Conservation (phyloP, 1,284 basidiomycete species). For the Coniferiporia sulphurascens region DNA sequence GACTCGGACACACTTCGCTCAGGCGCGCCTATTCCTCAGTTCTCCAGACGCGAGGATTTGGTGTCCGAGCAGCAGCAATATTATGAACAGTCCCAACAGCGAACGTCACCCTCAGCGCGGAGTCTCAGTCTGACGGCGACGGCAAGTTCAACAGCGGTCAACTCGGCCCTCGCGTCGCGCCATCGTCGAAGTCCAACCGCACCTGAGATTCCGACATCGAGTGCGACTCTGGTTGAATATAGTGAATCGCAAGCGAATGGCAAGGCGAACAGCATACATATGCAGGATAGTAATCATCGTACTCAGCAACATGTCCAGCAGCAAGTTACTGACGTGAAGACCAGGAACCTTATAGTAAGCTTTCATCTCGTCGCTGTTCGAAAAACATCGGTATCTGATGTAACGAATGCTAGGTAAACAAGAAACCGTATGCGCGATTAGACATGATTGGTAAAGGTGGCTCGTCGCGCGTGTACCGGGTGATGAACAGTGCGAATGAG, state of each 20-base stretch:
- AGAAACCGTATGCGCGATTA: constrained; percentile 73
- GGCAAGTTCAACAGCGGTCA: constrained; percentile 6
- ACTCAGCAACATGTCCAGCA: constrained; percentile 14
- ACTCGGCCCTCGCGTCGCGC: constrained; percentile 1
- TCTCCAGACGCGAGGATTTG: constrained; percentile 15
- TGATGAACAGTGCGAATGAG: constrained; percentile 71
- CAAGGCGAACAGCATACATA: constrained; percentile 20
- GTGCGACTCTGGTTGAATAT: constrained; percentile 30
- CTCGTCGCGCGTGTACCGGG: constrained; percentile 89
- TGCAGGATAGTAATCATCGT: constrained; percentile 22
- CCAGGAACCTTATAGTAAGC: constrained; percentile 4
- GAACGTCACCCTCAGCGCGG: constrained; percentile 20
- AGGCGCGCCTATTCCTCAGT: constrained; percentile 23
- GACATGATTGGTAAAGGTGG: constrained; percentile 90
- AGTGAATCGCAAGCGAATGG: constrained; percentile 17
- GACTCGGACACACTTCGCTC: constrained; percentile 72
- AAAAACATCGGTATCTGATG: constrained; percentile 5
- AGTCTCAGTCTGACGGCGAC: neutral
- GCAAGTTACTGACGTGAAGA: neutral
- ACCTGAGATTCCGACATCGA: constrained; percentile 48
- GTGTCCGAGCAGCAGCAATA: neutral
- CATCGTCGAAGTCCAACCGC: constrained; percentile 61
- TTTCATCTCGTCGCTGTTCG: neutral
- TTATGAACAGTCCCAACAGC: constrained; percentile 7
- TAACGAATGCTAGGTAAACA: constrained; percentile 57